phyloP scores from a whole-genome alignment of 352 stramenopile species.

The Phytophthora megakarya region DNA sequence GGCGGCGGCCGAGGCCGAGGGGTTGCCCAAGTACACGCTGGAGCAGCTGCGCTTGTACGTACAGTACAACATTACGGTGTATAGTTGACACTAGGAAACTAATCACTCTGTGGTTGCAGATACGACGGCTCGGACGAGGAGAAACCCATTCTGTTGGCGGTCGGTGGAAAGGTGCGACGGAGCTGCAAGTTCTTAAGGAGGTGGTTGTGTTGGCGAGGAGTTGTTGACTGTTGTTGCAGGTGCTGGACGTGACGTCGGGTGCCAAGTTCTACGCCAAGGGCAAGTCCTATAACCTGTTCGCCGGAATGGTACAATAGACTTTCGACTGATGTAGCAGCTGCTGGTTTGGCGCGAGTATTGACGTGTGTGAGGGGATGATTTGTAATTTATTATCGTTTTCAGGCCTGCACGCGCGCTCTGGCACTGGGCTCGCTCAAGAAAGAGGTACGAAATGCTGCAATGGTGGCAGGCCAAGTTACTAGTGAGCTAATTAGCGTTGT shows the following conservation, averaged over 20 bases:
- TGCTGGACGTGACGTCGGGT: constrained; percentile 72
- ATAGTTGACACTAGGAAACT: too few relatives aligned
- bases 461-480: not conserved
- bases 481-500: not conserved
- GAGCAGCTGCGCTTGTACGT: constrained; percentile 65
- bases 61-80: not conserved
- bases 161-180: constrained; percentile 65
- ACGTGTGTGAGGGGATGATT: constrained; percentile 1
- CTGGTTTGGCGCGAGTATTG: constrained; percentile 6
- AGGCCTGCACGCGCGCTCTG: constrained; percentile 80
- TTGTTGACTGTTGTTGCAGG: constrained; percentile 30
- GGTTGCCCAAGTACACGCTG: constrained; percentile 58
- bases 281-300: constrained; percentile 78
- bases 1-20: constrained; percentile 28
- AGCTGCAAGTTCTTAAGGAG: not conserved
- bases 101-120: constrained; percentile 36
- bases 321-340: constrained; percentile 1
- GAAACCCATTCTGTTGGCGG: constrained; percentile 67
- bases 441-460: constrained; percentile 40
- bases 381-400: not conserved
- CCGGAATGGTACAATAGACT: constrained; percentile 51
- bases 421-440: constrained; percentile 72
- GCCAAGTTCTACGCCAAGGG: constrained; percentile 79
- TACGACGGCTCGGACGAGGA: constrained; percentile 73
- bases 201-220: constrained; percentile 2